Evolutionary conservation across 305 asterid species (phyloP).

Genomic region (Caryopteris hybrid): DNA sequence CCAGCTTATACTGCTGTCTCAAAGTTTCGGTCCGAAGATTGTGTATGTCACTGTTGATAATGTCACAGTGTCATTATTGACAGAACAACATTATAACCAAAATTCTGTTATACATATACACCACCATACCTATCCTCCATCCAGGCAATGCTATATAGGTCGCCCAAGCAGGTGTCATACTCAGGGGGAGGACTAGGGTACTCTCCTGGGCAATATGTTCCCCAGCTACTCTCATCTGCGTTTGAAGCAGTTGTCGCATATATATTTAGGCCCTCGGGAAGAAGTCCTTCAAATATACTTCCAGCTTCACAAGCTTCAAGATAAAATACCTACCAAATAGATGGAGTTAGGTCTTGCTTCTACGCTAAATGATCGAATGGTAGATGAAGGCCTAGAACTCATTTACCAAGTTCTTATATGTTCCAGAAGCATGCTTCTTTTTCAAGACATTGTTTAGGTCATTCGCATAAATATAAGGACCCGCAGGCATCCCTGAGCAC

Average conservation of each 20-base stretch:
- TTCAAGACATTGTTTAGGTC: constrained; percentile 56
- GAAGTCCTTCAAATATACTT: constrained; percentile 93
- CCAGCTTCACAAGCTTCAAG: constrained; percentile 96
- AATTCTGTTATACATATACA: too few relatives aligned
- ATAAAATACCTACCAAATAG: constrained; percentile 61
- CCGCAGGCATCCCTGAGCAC: constrained; percentile 72
- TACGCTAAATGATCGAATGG: background rate
- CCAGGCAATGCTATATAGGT: constrained; percentile 92
- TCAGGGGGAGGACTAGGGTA: constrained; percentile 75
- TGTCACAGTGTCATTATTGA: constrained; percentile 5
- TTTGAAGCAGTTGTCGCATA: constrained; percentile 95
- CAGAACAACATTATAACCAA: too few relatives aligned
- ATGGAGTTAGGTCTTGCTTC: constrained; percentile 4
- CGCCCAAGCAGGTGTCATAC: constrained; percentile 90
- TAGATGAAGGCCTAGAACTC: background rate
- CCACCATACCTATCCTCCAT: constrained; percentile 81
- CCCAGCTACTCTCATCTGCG: constrained; percentile 92
- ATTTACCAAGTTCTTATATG: constrained; percentile 83
- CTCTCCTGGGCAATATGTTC: constrained; percentile 92
- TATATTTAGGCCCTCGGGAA: constrained; percentile 74
- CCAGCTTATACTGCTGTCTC: constrained; percentile 74
- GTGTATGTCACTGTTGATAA: constrained; percentile 60
- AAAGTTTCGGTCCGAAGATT: constrained; percentile 65
- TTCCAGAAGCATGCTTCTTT: constrained; percentile 79
- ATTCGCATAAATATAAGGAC: constrained; percentile 71